These are phyloP conservation scores for Parasarocladium wereldwijsianum DNA, from an alignment of 2,329 filamentous ascomycete species.

Conservation along the genomic window DNA sequence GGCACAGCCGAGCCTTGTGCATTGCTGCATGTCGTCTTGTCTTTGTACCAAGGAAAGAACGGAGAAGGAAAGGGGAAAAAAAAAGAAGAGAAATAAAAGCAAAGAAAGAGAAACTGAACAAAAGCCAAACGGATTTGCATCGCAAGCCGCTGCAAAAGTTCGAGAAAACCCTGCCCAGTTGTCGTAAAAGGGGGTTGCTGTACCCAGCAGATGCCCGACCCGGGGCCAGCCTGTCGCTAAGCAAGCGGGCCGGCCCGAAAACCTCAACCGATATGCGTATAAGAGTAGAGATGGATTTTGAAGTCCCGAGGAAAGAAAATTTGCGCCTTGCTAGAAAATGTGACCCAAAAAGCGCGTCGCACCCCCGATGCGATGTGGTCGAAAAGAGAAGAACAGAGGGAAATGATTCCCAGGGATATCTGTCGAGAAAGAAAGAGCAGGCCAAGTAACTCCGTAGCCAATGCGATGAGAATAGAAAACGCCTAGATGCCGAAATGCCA, in stretches of 20 bases:
- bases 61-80: conserved; percentile 12
- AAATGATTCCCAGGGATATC: conserved; percentile 12
- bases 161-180: conserved; percentile 28
- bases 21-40: conserved; percentile 53
- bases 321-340: no score
- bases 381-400: conserved; percentile 14
- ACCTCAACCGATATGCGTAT: no score
- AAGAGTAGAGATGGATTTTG: no score
- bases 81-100: conserved; percentile 15
- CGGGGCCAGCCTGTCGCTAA: conserved; percentile 42
- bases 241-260: no score
- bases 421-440: conserved; percentile 11
- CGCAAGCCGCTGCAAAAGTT: conserved; percentile 29
- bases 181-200: conserved; percentile 36
- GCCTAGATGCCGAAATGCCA: conserved; percentile 19
- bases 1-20: conserved; percentile 36
- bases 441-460: conserved; percentile 21
- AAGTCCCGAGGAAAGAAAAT: no score
- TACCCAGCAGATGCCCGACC: conserved; percentile 24
- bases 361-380: no score
- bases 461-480: conserved; percentile 23
- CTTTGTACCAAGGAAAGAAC: conserved; percentile 18
- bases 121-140: conserved; percentile 15
- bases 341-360: no score
- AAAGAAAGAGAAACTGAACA: conserved; percentile 10